These are phyloP conservation scores for Termitomyces eurrhizus DNA, from an alignment of 768 basidiomycete genomes.

Conservation along the genomic window DNA sequence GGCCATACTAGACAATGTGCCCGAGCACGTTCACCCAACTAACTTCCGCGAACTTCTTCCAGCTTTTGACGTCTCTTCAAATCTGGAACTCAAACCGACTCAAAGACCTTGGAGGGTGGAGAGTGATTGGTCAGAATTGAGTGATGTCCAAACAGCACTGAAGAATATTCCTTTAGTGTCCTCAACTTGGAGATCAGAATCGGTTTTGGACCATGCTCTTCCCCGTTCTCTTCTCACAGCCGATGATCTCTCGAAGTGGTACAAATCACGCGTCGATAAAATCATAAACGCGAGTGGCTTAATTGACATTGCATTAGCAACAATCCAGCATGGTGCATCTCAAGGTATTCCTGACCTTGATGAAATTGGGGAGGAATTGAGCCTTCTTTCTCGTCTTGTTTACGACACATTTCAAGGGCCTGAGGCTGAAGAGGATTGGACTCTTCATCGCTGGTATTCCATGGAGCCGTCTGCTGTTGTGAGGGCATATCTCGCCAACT, in stretches of 20 bases:
- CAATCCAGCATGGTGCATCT: constrained; percentile 84
- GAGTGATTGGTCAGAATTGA: constrained; percentile 56
- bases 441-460: constrained; percentile 65
- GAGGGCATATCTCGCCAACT: constrained; percentile 69
- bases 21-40: constrained; percentile 66
- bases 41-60: constrained; percentile 64
- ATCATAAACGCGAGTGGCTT: constrained; percentile 69
- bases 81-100: constrained; percentile 35
- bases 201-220: constrained; percentile 1
- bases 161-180: constrained; percentile 18
- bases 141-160: constrained; percentile 40
- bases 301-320: constrained; percentile 72
- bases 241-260: constrained; percentile 68
- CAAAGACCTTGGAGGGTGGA: constrained; percentile 45
- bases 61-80: constrained; percentile 43
- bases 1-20: constrained; percentile 66
- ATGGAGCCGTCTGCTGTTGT: constrained; percentile 67
- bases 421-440: constrained; percentile 61
- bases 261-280: constrained; percentile 55
- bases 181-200: neutral
- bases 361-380: constrained; percentile 87
- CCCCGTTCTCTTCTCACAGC: constrained; percentile 35
- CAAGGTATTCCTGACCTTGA: constrained; percentile 76
- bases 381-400: constrained; percentile 78
- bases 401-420: constrained; percentile 69